Conservation (phyloP, 176 grass and related monocot genomes). For the Ananas comosus region DNA sequence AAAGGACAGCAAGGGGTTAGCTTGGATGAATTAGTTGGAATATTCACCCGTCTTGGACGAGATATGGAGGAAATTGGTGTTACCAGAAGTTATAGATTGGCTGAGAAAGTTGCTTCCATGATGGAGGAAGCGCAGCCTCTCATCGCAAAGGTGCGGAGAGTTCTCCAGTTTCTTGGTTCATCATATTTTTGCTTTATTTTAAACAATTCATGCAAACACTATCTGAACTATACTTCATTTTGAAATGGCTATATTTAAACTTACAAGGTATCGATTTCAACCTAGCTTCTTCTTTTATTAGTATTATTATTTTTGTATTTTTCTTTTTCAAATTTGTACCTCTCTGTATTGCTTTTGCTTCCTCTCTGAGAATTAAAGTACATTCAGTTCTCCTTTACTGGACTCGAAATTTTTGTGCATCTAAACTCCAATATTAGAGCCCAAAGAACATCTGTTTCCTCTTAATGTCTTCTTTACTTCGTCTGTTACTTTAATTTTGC, state of each 20-base stretch:
- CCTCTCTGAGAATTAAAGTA: too few relatives aligned
- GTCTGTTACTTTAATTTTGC: too few relatives aligned
- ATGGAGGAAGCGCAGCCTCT: conserved; percentile 97
- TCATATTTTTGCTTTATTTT: neutral
- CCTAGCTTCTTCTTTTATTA: too few relatives aligned
- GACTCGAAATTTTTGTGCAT: too few relatives aligned
- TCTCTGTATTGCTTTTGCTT: neutral
- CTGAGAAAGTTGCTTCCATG: conserved; percentile 78
- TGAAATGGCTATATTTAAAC: too few relatives aligned
- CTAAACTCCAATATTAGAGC: too few relatives aligned
- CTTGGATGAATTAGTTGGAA: conserved; percentile 80
- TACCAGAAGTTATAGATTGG: conserved; percentile 61
- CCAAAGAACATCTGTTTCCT: too few relatives aligned
- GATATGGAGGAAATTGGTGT: conserved; percentile 93
- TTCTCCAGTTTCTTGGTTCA: neutral
- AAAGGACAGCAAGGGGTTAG: conserved; percentile 85
- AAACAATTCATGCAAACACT: neutral
- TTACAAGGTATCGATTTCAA: too few relatives aligned
- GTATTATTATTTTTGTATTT: neutral
- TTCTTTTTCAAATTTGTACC: conserved; percentile 2
- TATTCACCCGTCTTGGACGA: conserved; percentile 80
- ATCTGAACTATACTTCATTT: too few relatives aligned
- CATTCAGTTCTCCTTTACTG: too few relatives aligned
- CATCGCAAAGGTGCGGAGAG: conserved; percentile 49
- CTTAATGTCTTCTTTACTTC: too few relatives aligned